These are phyloP conservation scores for Chlorella sp. DNA, from an alignment of 139 green algal genomes.

Conservation along the genomic window DNA sequence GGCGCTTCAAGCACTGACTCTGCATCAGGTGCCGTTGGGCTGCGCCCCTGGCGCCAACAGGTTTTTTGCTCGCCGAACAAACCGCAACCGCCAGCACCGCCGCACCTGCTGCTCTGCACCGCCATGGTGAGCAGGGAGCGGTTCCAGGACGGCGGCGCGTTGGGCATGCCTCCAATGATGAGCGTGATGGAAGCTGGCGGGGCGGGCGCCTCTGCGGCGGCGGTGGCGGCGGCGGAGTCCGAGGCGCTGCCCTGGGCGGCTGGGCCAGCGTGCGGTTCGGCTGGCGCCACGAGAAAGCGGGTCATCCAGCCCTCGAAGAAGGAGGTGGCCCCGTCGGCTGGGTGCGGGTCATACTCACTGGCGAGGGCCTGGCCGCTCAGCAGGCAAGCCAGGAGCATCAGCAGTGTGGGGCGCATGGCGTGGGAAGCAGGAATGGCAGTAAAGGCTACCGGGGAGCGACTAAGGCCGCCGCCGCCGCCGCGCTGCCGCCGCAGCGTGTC, in stretches of 20 bases:
- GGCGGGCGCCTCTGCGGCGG: neutral
- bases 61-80: neutral
- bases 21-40: too few species aligned
- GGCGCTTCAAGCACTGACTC: neutral
- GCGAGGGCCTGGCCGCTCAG: too few species aligned
- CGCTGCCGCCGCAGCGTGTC: too few species aligned
- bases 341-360: conserved; percentile 13
- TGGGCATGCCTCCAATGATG: neutral
- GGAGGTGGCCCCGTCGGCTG: neutral
- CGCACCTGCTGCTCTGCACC: conserved; percentile 4
- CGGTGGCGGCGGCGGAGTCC: neutral
- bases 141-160: neutral
- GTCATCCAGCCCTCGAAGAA: neutral
- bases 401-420: neutral
- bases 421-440: too few species aligned
- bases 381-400: neutral
- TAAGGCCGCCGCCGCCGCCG: too few species aligned
- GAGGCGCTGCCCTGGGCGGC: neutral
- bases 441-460: too few species aligned
- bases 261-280: neutral
- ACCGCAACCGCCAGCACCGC: too few species aligned
- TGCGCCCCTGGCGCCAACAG: neutral
- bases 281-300: too few species aligned
- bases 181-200: neutral
- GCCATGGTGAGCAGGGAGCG: neutral